Evolutionary conservation across 345 rosid genomes (phyloP), one percentile per base, ranked within the genome.

Genomic region (Camelina laxa): DNA sequence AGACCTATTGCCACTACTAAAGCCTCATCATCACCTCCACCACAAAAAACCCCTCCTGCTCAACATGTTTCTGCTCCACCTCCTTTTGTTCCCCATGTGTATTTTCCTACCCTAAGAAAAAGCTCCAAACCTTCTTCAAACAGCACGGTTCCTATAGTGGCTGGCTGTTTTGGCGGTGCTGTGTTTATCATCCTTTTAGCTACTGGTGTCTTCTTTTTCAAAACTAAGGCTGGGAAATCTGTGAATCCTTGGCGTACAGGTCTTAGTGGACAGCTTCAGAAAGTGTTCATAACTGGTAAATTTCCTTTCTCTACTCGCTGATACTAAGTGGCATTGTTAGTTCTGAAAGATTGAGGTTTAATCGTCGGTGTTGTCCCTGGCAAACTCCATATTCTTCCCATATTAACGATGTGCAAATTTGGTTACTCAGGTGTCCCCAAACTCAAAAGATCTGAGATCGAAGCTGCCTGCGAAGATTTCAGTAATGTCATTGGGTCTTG

Each of bases 401-500:
- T 50, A 66, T 2, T 75, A 67, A 59, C 30, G 35, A 21, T 55
- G 39, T 49, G 12, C 3, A 22, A 7, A 48, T 69, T 69, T 33
- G 21, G 58, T 60, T 48, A n/a, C 35, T 33, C 93, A 94, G 98
- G 99, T 54, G 91, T 88, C 12, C 92, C 99, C 8, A 90, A 87
- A 79, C 97, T 95, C 27, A 87, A 90, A 82, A 82, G 97, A 68
- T 76, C 90, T 35, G 99, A 95, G 81, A 89, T 95, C 35, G 91
- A 87, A 81, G 92, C 88, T 38, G 99, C 97, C 27, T 92, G 99
- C 62, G 99, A 95, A 79, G 99, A 95, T 80, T 95, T 95, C 77
- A 95, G 97, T 69, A 95, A 95, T 73, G 91, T 95, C 71, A 90
- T 95, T 60, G 97, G 92, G 27, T 74, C 87, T 36, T 88, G 87